These are phyloP conservation scores for Rheum nobile DNA, from an alignment of 148 eudicot genomes.

Conservation along the genomic window DNA sequence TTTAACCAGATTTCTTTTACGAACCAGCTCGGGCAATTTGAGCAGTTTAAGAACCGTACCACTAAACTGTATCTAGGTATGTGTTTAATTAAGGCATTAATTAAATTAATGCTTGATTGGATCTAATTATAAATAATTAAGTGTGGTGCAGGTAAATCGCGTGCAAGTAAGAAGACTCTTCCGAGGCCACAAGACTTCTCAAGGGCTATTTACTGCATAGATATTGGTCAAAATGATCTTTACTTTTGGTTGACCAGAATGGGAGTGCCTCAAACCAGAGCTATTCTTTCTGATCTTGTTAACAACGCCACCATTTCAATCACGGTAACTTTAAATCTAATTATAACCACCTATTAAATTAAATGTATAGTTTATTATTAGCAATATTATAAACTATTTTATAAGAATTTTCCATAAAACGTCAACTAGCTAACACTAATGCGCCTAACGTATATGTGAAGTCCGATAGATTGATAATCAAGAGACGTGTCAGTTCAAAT, in stretches of 20 bases:
- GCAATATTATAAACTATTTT: too few relatives aligned
- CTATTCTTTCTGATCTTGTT: constrained; percentile 13
- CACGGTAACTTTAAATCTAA: constrained; percentile 7
- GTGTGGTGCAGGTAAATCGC: neutral
- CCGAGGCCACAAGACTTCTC: constrained; percentile 29
- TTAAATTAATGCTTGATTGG: neutral
- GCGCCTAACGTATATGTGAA: too few relatives aligned
- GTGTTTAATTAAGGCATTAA: neutral
- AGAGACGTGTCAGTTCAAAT: too few relatives aligned
- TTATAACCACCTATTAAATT: too few relatives aligned
- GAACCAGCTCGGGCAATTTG: constrained; percentile 14
- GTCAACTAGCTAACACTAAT: too few relatives aligned
- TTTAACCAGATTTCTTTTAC: constrained; percentile 14
- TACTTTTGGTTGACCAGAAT: constrained; percentile 7
- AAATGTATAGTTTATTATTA: too few relatives aligned
- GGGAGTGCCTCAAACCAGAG: neutral
- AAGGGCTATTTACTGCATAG: constrained; percentile 26
- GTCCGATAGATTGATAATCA: too few relatives aligned
- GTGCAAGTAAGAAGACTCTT: neutral
- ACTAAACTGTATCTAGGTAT: neutral
- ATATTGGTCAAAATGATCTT: constrained; percentile 33
- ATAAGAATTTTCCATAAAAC: too few relatives aligned
- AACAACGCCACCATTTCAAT: constrained; percentile 11
- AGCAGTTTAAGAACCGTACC: constrained; percentile 15
- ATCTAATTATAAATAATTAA: neutral